Evolutionary conservation across 139 green algal genomes (phyloP).

Genomic region (Chlamydomonas schloesseri): DNA sequence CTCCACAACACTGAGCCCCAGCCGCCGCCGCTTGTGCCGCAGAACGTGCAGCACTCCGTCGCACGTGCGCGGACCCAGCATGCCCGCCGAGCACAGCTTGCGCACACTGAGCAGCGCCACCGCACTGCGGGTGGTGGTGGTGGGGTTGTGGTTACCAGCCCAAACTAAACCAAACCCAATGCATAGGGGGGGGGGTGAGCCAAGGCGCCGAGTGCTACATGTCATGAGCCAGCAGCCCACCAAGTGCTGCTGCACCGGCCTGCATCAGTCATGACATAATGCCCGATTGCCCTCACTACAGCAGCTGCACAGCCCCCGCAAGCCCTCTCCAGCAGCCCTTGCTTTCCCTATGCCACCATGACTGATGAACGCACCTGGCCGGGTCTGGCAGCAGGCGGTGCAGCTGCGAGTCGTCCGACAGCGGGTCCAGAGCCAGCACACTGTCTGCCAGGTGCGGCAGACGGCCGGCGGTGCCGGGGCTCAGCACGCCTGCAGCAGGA

Average conservation of each 20-base stretch:
- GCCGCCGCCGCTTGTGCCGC: slow-evolving; percentile 66
- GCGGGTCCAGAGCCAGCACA: slow-evolving; percentile 69
- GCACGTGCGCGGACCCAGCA: slow-evolving; percentile 52
- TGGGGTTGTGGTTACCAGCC: too few relatives aligned
- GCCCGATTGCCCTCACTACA: background rate
- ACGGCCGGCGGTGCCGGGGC: slow-evolving; percentile 25
- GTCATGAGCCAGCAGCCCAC: too few relatives aligned
- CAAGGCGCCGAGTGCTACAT: too few relatives aligned
- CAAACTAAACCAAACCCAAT: too few relatives aligned
- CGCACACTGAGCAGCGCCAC: slow-evolving; percentile 73
- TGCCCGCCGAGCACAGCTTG: slow-evolving; percentile 65
- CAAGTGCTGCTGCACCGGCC: too few relatives aligned
- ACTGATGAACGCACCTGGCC: slow-evolving; percentile 43
- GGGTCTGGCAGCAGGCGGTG: slow-evolving; percentile 67
- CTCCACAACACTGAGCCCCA: slow-evolving; percentile 72
- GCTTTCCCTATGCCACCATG: background rate
- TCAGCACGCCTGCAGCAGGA: slow-evolving; percentile 62
- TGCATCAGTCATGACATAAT: too few relatives aligned
- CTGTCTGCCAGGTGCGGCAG: slow-evolving; percentile 74
- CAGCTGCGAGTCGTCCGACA: slow-evolving; percentile 74
- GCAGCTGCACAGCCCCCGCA: too few relatives aligned
- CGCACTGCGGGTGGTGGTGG: slow-evolving; percentile 50
- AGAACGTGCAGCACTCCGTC: slow-evolving; percentile 72
- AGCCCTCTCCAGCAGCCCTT: too few relatives aligned
- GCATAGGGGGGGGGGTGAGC: too few relatives aligned